Evolutionary conservation across 163 green algal genomes (phyloP).

Genomic region (Scenedesmus sp.): DNA sequence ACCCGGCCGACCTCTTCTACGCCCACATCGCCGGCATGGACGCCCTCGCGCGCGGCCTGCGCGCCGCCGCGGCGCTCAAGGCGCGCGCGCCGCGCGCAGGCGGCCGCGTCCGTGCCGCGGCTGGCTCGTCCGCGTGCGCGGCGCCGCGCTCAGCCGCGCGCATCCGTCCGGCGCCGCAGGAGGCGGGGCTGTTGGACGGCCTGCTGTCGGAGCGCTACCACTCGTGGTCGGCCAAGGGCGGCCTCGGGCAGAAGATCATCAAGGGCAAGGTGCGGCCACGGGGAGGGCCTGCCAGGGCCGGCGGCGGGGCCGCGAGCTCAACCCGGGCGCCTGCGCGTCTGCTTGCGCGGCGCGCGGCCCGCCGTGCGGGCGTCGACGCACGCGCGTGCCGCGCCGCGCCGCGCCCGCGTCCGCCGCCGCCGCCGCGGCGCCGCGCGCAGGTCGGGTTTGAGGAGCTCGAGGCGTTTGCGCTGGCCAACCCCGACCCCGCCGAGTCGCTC

Average conservation of each 20-base stretch:
- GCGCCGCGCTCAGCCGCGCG: too few relatives aligned
- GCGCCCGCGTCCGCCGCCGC: too few relatives aligned
- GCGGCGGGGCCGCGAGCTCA: too few relatives aligned
- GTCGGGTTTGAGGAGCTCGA: slow-evolving; percentile 58
- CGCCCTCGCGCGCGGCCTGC: slow-evolving; percentile 72
- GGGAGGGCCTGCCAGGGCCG: too few relatives aligned
- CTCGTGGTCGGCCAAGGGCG: slow-evolving; percentile 28
- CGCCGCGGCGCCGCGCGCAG: slow-evolving; percentile 25
- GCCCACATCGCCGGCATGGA: slow-evolving; percentile 82
- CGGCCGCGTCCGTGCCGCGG: too few relatives aligned
- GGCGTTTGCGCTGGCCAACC: slow-evolving; percentile 43
- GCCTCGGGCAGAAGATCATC: slow-evolving; percentile 36
- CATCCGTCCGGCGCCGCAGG: too few relatives aligned
- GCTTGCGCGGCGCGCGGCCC: too few relatives aligned
- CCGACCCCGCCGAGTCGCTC: slow-evolving; percentile 45
- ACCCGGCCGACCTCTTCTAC: slow-evolving; percentile 71
- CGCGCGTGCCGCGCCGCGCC: too few relatives aligned
- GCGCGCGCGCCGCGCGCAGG: too few relatives aligned
- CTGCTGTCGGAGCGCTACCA: slow-evolving; percentile 36
- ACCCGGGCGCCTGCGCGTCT: too few relatives aligned
- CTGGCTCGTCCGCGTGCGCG: not conserved
- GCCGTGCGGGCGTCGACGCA: too few relatives aligned
- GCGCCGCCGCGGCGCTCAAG: slow-evolving; percentile 58
- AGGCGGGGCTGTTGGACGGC: slow-evolving; percentile 15
- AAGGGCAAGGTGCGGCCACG: slow-evolving; percentile 42